phyloP scores from a whole-genome alignment of 768 basidiomycete species.

The Phlebiopsis gigantea region DNA sequence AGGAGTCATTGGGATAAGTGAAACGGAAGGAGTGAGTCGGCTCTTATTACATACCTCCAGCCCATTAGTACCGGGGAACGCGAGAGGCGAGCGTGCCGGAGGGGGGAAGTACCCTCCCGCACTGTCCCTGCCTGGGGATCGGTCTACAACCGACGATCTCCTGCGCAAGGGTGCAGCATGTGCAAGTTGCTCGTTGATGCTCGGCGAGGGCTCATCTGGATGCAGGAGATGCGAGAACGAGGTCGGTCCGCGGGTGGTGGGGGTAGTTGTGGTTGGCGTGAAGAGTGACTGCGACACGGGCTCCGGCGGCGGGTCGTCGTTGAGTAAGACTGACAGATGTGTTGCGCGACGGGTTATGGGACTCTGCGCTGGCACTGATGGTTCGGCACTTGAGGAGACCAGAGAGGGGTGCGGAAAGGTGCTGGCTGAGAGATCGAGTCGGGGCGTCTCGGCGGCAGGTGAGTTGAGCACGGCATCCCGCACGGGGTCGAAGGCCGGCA shows the following conservation, averaged over 20 bases:
- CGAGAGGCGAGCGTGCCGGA: conserved; percentile 13
- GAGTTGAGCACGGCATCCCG: conserved; percentile 83
- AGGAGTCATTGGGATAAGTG: background rate
- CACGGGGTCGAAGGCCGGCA: conserved; percentile 83
- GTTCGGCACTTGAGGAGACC: conserved; percentile 28
- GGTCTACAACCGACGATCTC: conserved; percentile 18
- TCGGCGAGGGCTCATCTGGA: conserved; percentile 20
- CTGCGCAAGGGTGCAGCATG: conserved; percentile 22
- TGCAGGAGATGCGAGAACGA: conserved; percentile 36
- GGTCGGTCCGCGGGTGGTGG: conserved; percentile 23
- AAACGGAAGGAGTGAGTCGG: background rate
- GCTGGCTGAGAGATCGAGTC: conserved; percentile 20
- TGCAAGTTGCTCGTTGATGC: conserved; percentile 22
- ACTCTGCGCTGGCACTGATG: conserved; percentile 31
- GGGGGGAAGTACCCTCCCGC: conserved; percentile 19
- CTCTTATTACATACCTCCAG: conserved; percentile 2
- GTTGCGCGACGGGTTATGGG: conserved; percentile 62
- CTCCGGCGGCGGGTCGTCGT: conserved; percentile 44
- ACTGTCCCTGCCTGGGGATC: conserved; percentile 2
- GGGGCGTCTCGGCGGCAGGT: conserved; percentile 33
- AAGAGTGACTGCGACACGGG: conserved; percentile 43
- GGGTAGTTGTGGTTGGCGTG: conserved; percentile 28
- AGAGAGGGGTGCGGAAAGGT: conserved; percentile 31
- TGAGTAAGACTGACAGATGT: conserved; percentile 72
- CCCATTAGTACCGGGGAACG: conserved; percentile 7